These are phyloP conservation scores for Olyra latifolia DNA, from an alignment of 176 grass and related monocot genomes.

Conservation along the genomic window DNA sequence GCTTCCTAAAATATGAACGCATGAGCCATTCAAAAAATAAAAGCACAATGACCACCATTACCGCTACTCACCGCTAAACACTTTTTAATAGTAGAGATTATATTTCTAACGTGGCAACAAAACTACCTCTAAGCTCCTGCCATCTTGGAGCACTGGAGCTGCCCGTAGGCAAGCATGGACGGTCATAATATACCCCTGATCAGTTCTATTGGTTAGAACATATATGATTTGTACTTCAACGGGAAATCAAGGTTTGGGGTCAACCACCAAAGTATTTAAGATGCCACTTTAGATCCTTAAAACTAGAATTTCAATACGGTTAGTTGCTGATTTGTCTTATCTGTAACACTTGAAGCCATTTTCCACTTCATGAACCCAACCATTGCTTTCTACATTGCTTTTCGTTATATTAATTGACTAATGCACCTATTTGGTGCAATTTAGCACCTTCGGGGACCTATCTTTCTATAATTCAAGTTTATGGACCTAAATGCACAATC, in stretches of 20 bases:
- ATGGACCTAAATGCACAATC: neutral
- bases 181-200: neutral
- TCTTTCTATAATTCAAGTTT: neutral
- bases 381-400: neutral
- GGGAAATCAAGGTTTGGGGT: neutral
- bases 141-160: neutral
- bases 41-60: no score
- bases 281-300: neutral
- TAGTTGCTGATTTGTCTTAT: neutral
- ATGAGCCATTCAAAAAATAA: no score
- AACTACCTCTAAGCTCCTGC: neutral
- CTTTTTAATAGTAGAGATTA: no score
- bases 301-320: neutral
- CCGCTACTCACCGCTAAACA: no score
- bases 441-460: neutral
- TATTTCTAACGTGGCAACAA: neutral
- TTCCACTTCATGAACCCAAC: neutral
- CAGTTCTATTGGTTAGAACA: neutral
- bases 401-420: conserved; percentile 6
- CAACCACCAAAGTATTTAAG: neutral
- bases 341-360: neutral
- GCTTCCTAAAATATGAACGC: no score
- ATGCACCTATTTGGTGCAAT: neutral
- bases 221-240: neutral
- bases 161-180: neutral